phyloP scores from a whole-genome alignment of 805 yeast genomes.

The Pichia phayaonensis region DNA sequence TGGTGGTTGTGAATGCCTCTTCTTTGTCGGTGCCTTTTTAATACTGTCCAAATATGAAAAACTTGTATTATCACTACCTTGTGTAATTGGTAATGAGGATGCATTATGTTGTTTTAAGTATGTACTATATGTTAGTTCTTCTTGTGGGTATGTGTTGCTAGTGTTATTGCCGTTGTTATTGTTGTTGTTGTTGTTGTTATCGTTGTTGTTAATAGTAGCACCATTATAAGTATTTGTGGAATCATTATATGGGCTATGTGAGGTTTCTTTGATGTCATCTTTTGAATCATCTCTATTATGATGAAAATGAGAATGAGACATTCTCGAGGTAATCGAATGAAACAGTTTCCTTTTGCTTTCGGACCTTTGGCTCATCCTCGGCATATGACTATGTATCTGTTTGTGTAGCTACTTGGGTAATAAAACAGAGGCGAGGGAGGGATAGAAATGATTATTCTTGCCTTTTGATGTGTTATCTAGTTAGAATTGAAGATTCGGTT shows the following conservation, averaged over 20 bases:
- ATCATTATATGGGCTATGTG: background rate
- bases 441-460: background rate
- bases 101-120: background rate
- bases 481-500: background rate
- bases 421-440: background rate
- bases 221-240: background rate
- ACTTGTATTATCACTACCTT: background rate
- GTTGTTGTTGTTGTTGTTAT: too few species aligned
- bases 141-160: background rate
- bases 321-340: background rate
- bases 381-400: background rate
- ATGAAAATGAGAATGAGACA: background rate
- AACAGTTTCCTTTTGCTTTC: background rate
- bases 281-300: background rate
- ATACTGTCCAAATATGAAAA: background rate
- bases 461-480: background rate
- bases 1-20: background rate
- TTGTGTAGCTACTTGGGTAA: background rate
- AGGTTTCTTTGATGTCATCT: background rate
- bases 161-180: background rate
- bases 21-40: background rate
- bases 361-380: background rate
- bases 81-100: background rate
- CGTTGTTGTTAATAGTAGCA: too few species aligned
- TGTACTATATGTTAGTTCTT: background rate